Evolutionary conservation across 2,329 filamentous ascomycete genomes (phyloP), one percentile per base, ranked within the genome.

Genomic region (Venturia aucupariae): DNA sequence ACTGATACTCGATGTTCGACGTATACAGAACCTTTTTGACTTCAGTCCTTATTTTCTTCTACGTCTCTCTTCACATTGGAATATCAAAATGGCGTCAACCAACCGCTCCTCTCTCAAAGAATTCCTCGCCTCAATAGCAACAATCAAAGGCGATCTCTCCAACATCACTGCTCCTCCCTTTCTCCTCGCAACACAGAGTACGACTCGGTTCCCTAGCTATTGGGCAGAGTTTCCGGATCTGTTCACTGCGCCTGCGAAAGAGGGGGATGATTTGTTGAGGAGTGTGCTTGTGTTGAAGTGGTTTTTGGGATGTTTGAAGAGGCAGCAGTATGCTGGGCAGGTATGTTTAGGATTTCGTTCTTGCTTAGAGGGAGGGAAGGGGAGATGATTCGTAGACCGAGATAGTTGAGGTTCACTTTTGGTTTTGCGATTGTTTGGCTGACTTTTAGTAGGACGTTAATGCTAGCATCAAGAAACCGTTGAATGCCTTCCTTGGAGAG

Each of bases 401-500:
- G n/a, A n/a, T n/a, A n/a, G n/a, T n/a, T n/a, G n/a, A n/a, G n/a
- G n/a, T n/a, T n/a, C n/a, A n/a, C n/a, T n/a, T n/a, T n/a, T n/a
- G n/a, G n/a, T n/a, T n/a, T n/a, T n/a, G n/a, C n/a, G n/a, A n/a
- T n/a, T n/a, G n/a, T n/a, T n/a, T n/a, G n/a, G n/a, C n/a, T n/a
- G n/a, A n/a, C n/a, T n/a, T n/a, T n/a, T n/a, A n/a, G n/a, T n/a
- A n/a, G n/a, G n/a, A n/a, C n/a, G n/a, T n/a, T n/a, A n/a, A 73
- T 10, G 74, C 76, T 41, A 70, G 68, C 30, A 78, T 79, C 1
- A 82, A 80, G 71, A 83, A 82, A 67, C 80, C 80, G 0, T 69
- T 82, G 60, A 82, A 82, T 66, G 78, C 80, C 1, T 81, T 81
- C 62, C 71, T 81, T 1, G 79, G 79, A 0, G 79, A 81, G 64